Base-by-base conservation (phyloP, 2,329 filamentous ascomycete genomes). In the Zymoseptoria crescenta region DNA sequence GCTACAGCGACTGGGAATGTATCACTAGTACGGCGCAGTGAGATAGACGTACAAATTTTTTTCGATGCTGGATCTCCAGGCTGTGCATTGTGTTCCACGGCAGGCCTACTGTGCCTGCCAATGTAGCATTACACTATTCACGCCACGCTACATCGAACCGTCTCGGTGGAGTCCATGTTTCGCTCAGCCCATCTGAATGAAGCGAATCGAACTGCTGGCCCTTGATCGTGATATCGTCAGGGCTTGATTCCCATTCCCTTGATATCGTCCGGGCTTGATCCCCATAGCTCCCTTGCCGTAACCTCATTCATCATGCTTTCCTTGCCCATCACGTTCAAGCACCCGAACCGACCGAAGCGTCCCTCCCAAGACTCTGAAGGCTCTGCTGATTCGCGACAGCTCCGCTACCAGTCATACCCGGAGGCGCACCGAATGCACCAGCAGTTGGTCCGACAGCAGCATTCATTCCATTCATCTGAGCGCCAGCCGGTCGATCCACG, bases 401-500 rank as follows among this genome's bases (percentile, higher is more conserved):
- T 6, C 51, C 51, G n/a, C 51, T 52, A 16, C 51, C 51, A 2
- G 51, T 28, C 51, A 52, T 52, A 28, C 51, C 51, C 24, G 51
- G 51, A 13, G 51, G 51, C n/a, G 51, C 51, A n/a, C 24, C 29
- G 24, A 52, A 52, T 13, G 20, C 29, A 45, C 35, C 35, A 52
- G 20, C 51, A 9, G 24, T 28, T 13, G 24, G 24, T n/a, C 49
- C 49, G 16, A 51, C 49, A 24, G 20, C 19, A 21, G 49, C 49
- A 51, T 51, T 51, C 20, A 51, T 51, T 19, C 24, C 51, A n/a
- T 52, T 27, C n/a, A 52, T 29, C 13, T 24, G 24, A 29, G 24
- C 51, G n/a, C 51, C 51, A 29, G n/a, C 30, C 29, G 53, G 53
- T 28, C 28, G 27, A 29, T 30, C 56, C 16, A 59, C 60, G n/a